Conservation (phyloP, 1,284 basidiomycete genomes). For the Heterobasidion occidentale region DNA sequence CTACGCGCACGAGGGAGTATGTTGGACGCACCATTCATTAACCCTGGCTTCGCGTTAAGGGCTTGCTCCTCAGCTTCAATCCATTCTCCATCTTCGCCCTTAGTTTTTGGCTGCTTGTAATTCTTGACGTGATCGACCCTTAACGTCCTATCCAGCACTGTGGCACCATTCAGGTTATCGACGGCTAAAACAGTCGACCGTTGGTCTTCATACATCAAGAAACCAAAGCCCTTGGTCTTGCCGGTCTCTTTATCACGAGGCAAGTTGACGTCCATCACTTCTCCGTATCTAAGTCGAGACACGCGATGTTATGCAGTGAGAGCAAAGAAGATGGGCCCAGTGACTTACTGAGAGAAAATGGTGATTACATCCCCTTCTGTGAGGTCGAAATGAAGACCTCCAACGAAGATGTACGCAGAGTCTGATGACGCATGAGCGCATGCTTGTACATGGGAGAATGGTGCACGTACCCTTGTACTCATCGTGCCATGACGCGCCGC, state of each 20-base stretch:
- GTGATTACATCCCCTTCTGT: slow-evolving; percentile 98
- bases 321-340: not conserved
- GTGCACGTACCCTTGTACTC: slow-evolving; percentile 72
- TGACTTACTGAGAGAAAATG: slow-evolving; percentile 90
- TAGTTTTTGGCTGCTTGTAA: slow-evolving; percentile 83
- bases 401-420: slow-evolving; percentile 92
- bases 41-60: slow-evolving; percentile 75
- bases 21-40: slow-evolving; percentile 50
- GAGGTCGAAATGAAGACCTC: slow-evolving; percentile 78
- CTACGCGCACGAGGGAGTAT: not conserved
- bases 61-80: slow-evolving; percentile 80
- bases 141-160: slow-evolving; percentile 79
- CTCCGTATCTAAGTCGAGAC: slow-evolving; percentile 69
- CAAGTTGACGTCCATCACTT: slow-evolving; percentile 91
- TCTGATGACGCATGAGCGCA: slow-evolving; percentile 38
- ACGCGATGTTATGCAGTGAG: slow-evolving; percentile 6
- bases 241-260: slow-evolving; percentile 89
- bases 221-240: slow-evolving; percentile 88
- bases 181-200: slow-evolving; percentile 93
- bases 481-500: slow-evolving; percentile 91
- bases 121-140: slow-evolving; percentile 93
- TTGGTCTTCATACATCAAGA: slow-evolving; percentile 99
- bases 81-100: slow-evolving; percentile 84
- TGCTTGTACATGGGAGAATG: not conserved
- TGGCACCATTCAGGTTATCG: slow-evolving; percentile 96